Evolutionary conservation across 179 eudicot species (phyloP), one percentile per base, ranked within the genome.

Genomic region (Beta corolliflora): DNA sequence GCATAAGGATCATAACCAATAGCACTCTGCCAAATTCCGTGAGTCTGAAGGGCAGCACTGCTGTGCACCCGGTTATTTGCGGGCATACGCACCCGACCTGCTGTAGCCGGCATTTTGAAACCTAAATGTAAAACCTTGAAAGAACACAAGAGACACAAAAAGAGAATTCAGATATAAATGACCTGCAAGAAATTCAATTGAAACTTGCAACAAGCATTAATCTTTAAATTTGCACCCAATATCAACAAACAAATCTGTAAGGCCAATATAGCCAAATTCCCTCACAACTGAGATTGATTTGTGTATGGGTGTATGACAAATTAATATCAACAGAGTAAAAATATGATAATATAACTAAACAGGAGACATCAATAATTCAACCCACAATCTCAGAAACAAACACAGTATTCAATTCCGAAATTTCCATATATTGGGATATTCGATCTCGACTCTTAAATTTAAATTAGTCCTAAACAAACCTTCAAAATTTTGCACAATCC

Each of bases 61-160:
- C 99, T 95, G 80, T 94, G 99, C 77, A 95, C 97, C 89, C 99
- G 83, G 76, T 95, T 95, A 91, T 95, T 93, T 0, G 99, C 98
- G 79, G 99, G 99, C 98, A 93, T 95, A 80, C 98, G 99, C 88
- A 95, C 99, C 93, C 99, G 90, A 76, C 98, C 98, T 80, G 98
- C 98, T 81, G 98, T 94, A 56, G 98, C 98, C 89, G 98, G 98
- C 98, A 94, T 94, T 69, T 87, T 92, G 94, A 82, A 55, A 73
- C 15, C 48, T 7, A 8, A 77, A 10, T 48, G 73, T 10, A 68
- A 50, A 82, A 61, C 82, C 70, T 90, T 87, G 81, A 25, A 50
- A 75, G 7, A 31, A 16, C 77, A 56, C 15, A 21, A 67, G 9
- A 60, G 13, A 52, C 23, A 53, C 67, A 75, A 61, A 41, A 18